Base-by-base conservation (phyloP, 176 grass and related monocot genomes). In the Lolium rigidum region DNA sequence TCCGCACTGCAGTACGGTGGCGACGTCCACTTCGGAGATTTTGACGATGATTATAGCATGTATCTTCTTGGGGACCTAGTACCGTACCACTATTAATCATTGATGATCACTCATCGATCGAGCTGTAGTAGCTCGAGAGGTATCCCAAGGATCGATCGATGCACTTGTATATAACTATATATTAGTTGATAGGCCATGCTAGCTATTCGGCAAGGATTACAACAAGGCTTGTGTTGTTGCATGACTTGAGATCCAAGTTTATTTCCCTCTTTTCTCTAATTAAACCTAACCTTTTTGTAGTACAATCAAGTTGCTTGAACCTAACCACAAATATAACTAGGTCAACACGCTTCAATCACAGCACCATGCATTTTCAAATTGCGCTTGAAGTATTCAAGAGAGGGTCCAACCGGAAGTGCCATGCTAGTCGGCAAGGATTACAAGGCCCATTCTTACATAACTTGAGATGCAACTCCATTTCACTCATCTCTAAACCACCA, bases 1-100 rank as follows among this genome's bases (percentile, higher is more conserved):
- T 94, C 94, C n/a, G 63, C 43, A 35, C 79, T 86, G 8, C 85
- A 90, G 13, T 63, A 62, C 26, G 58, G 11, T 48, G 84, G 3
- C 17, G 46, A 6, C 21, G 10, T 7, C 7, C 78, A 57, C 63
- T 31, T 78, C 43, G n/a, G 2, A 21, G 49, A 0, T 15, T 7
- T 79, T 1, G 20, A 35, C 31, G 2, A 50, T 3, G 61, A 50
- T 2, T 54, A 35, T 17, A 39, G 9, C 17, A 3, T 16, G 6
- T 28, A 75, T 70, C 66, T 91, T 0, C 4, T 86, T 9, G 14
- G 18, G 0, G 66, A 84, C 16, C 4, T 86, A 14, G 4, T 49
- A 7, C 24, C 3, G 0, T 76, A 54, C 24, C 7, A 55, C 7
- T 1, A 47, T 55, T 14, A 22, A 7, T 28, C 14, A 7, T 48